phyloP scores from a whole-genome alignment of 345 rosid species.

The Euclidium syriacum region DNA sequence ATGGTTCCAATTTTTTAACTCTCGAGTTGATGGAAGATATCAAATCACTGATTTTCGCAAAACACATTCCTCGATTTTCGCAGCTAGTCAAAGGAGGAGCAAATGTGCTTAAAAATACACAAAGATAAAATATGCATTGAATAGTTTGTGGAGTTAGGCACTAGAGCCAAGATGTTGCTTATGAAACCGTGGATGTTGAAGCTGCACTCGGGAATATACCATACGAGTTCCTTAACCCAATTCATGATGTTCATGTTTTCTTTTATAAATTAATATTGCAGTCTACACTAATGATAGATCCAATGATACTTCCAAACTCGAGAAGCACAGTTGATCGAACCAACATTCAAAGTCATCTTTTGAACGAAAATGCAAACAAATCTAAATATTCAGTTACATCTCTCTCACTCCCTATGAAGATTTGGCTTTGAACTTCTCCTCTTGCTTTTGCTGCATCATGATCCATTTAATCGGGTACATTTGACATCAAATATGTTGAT shows the following conservation, averaged over 20 bases:
- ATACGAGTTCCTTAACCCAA: conserved; percentile 69
- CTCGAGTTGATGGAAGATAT: too few species aligned
- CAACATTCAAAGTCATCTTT: conserved; percentile 97
- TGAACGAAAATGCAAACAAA: conserved; percentile 62
- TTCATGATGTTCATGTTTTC: neutral
- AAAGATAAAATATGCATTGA: conserved; percentile 66
- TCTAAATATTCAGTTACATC: neutral
- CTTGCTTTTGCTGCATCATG: conserved; percentile 56
- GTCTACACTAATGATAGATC: conserved; percentile 97
- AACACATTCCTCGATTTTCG: conserved; percentile 7
- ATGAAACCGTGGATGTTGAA: conserved; percentile 94
- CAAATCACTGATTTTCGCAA: too few species aligned
- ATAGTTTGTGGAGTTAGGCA: conserved; percentile 75
- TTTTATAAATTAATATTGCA: conserved; percentile 33
- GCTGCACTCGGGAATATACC: conserved; percentile 93
- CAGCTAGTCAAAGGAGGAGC: conserved; percentile 90
- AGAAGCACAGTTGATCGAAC: conserved; percentile 80
- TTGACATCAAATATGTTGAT: conserved; percentile 87
- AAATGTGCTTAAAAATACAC: conserved; percentile 74
- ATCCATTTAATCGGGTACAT: conserved; percentile 92
- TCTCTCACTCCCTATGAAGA: neutral
- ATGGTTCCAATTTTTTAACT: too few species aligned
- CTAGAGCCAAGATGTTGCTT: conserved; percentile 85
- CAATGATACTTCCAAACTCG: conserved; percentile 95
- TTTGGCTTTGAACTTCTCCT: neutral